Evolutionary conservation across 2,329 filamentous ascomycete genomes (phyloP), one percentile per base, ranked within the genome.

Genomic region (Fusarium vanettenii): DNA sequence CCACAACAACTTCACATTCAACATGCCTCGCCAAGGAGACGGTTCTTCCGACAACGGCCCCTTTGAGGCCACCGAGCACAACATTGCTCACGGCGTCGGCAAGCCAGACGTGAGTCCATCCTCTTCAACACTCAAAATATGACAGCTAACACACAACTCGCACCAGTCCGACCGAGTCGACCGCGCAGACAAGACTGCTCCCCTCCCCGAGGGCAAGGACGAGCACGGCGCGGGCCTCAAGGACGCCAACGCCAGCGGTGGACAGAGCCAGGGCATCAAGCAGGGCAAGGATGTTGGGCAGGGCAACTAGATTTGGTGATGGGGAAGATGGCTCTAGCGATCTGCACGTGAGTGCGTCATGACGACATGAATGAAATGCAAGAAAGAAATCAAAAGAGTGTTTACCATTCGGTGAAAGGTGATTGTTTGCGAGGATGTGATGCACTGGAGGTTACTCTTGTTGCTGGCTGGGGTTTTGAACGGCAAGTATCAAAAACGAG

Each of bases 21-120:
- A 66, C 68, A 89, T 88, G 87, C 86, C 87, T 85, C 85, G 86
- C 78, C 81, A 86, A 70, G 86, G 86, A 85, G 85, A 86, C 77
- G 86, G 86, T 63, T 83, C 82, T 72, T 82, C 84, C 66, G 81
- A 89, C 80, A 88, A 88, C 79, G 85, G 85, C 68, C 83, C 82
- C 65, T 80, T 84, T 69, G 76, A 85, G 37, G 84, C 84, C 65
- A 77, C 80, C 11, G 79, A 79, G 66, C 81, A 86, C 72, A 72
- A 85, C 80, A 85, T 87, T 60, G 79, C 81, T 66, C 87, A 88
- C 79, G 87, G 87, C 41, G 81, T 81, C 11, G 86, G 84, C 14
- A 65, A 80, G 11, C 76, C 80, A 22, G 77, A 82, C 52, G 86
- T 88, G 76, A 70, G 82, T 73, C 35, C 9, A 16, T n/a, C 29